Base-by-base conservation (phyloP, 179 eudicot genomes). In the Silene coronaria region DNA sequence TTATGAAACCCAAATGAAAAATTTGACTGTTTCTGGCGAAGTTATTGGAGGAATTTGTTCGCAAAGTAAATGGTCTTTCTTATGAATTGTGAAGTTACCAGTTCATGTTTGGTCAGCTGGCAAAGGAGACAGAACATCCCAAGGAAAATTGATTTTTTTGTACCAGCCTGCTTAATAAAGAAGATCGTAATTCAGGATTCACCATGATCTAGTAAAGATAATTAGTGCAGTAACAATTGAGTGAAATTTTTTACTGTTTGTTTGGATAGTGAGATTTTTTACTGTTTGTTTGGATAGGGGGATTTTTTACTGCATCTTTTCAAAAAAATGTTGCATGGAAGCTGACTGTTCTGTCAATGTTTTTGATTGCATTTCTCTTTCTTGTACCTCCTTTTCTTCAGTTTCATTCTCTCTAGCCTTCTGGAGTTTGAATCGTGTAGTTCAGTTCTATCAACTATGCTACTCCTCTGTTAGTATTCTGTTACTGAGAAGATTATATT, bases 41-140 rank as follows among this genome's bases (percentile, higher is more conserved):
- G 78, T 21, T 65, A 42, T 0, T 24, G 60, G 72, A 21, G 34
- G 21, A 70, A 53, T 22, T 75, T 64, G 48, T 62, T 61, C 32
- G n/a, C n/a, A 9, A 51, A 26, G 46, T 14, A 7, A 24, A 60
- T 48, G 74, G 58, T n/a, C 32, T 36, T 27, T 13, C 16, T 48
- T 30, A 14, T 51, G 30, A 63, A 46, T 32, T 61, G 13, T 19
- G 45, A 48, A 36, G 12, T 5, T 42, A 45, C 24, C 26, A 26
- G 14, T 38, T 4, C 62, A 45, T 60, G 70, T 34, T 61, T 74
- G 11, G 75, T 64, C 71, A 17, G 77, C 74, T 69, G 23, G 26
- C 24, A 42, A 62, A 16, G 19, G 22, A 13, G n/a, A 58, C n/a
- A 9, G 67, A 17, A 9, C 26, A 24, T 38, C 19, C 16, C 4